Percentiles rank a stretch among this genome's conserved stretches.
Conservation (phyloP, 2,329 filamentous ascomycete species). For the Monosporascus sp. region DNA sequence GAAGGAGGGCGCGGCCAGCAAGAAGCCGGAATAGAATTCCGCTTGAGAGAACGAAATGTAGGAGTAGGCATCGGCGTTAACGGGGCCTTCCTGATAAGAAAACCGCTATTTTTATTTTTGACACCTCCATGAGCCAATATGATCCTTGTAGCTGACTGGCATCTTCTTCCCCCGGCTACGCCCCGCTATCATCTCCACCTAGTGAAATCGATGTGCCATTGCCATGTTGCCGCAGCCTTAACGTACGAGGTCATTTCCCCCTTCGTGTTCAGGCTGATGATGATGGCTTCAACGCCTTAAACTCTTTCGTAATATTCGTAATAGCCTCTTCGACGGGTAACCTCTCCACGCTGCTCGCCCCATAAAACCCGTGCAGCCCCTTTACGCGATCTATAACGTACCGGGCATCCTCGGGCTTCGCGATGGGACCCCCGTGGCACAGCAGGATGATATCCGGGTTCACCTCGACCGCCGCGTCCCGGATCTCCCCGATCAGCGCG, state of each 20-base stretch:
- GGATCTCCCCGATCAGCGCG: slow-evolving; percentile 54
- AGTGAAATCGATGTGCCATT: no score
- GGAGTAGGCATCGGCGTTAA: background rate
- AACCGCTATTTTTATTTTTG: no score
- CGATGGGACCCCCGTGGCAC: slow-evolving; percentile 67
- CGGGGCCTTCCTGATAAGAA: no score
- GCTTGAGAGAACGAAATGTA: background rate
- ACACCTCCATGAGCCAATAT: no score
- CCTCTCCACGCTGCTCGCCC: slow-evolving; percentile 65
- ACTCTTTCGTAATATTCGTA: slow-evolving; percentile 33
- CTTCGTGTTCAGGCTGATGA: background rate
- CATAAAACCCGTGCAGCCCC: slow-evolving; percentile 67
- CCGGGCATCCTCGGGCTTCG: slow-evolving; percentile 55
- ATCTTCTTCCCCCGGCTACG: no score
- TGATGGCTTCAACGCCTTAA: slow-evolving; percentile 18
- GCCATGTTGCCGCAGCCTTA: no score
- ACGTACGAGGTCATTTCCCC: background rate
- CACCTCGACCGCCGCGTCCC: slow-evolving; percentile 51
- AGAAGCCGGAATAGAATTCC: slow-evolving; percentile 17
- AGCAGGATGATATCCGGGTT: slow-evolving; percentile 57
- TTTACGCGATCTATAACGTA: slow-evolving; percentile 55
- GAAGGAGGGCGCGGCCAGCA: slow-evolving; percentile 52
- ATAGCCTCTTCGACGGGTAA: slow-evolving; percentile 64
- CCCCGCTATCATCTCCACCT: no score
- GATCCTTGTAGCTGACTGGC: no score